A percentile compares a stretch with the other conserved stretches of the same genome.
Evolutionary conservation across 2,329 filamentous ascomycete species (phyloP).

Genomic region (Canariomyces notabilis): DNA sequence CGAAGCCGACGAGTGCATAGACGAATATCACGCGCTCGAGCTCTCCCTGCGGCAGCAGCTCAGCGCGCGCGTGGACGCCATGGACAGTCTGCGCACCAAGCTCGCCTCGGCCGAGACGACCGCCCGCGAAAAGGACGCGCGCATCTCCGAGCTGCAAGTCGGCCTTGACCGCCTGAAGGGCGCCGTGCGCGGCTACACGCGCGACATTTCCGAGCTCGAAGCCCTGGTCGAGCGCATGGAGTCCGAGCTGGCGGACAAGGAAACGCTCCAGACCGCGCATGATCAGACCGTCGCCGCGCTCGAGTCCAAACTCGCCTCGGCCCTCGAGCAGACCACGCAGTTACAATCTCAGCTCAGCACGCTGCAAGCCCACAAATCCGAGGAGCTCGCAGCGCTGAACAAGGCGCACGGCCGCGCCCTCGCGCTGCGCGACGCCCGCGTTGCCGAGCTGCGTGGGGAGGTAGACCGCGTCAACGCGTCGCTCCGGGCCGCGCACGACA

Average conservation of each 20-base stretch:
- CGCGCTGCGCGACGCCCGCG: constrained; percentile 46
- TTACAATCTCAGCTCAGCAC: constrained; percentile 38
- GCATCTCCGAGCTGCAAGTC: constrained; percentile 44
- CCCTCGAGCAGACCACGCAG: constrained; percentile 35
- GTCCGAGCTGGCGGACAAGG: constrained; percentile 25
- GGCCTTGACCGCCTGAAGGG: constrained; percentile 46
- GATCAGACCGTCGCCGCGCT: constrained; percentile 37
- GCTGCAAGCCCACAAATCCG: constrained; percentile 30
- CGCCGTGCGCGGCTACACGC: constrained; percentile 48
- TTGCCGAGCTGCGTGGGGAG: constrained; percentile 45
- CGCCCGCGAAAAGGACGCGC: constrained; percentile 31
- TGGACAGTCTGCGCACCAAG: constrained; percentile 43
- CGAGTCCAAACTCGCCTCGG: constrained; percentile 40
- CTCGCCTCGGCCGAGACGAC: constrained; percentile 30
- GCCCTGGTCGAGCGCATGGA: constrained; percentile 46
- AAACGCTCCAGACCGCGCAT: constrained; percentile 29
- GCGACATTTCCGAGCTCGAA: constrained; percentile 52
- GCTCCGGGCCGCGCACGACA: constrained; percentile 44
- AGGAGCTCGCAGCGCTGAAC: constrained; percentile 33
- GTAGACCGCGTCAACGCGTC: constrained; percentile 43
- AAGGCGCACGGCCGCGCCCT: constrained; percentile 42
- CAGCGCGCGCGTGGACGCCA: constrained; percentile 45
- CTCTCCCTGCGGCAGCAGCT: constrained; percentile 53
- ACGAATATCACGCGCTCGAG: constrained; percentile 56
- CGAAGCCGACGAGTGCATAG: constrained; percentile 49